Base-by-base conservation (phyloP, 2,329 filamentous ascomycete species). In the Camptophora hylomeconis region DNA sequence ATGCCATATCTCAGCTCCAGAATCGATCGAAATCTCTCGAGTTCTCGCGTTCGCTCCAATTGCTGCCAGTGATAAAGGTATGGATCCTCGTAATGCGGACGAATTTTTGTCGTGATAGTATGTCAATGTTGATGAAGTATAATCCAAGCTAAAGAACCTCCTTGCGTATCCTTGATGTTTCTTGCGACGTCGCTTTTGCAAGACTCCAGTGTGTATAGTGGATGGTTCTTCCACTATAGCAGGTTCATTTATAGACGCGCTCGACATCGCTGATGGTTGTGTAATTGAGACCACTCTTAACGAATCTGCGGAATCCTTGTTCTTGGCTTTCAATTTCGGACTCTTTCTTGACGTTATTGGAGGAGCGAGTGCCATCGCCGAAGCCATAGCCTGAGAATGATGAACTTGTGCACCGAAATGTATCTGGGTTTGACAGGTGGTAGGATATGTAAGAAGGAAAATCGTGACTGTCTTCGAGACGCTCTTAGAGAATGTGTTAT, bases 401-500 rank as follows among this genome's bases (percentile, higher is more conserved):
- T 39, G 58, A 50, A 24, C 60, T 53, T 42, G 66, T 52, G 52
- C 52, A 4, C 49, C 51, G 5, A 54, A 53, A 13, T 58, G 55
- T 4, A 55, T 53, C 22, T 58, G 56, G 7, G 57, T 51, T 15
- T 55, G 56, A 25, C 52, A 69, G 42, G 76, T 79, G 19, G 83
- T 86, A 7, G 87, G 86, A 48, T 95, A 94, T 20, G 84, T 95
- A 52, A 95, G 69, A 29, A 98, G 72, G 19, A 94, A 86, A 48
- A 98, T 82, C 5, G 87, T 95, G 12, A 84, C 84, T 17, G 80
- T 93, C 60, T 98, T 98, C 30, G 86, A 89, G 22, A 80, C 77
- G 53, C 78, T 81, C 59, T 94, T 95, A 36, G 86, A 93, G 52
- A 98, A 98, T 16, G 89, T 98, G 50, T 98, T 98, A 69, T 98